Evolutionary conservation across 257 asterid species (phyloP).

Genomic region (Handroanthus guayacan): DNA sequence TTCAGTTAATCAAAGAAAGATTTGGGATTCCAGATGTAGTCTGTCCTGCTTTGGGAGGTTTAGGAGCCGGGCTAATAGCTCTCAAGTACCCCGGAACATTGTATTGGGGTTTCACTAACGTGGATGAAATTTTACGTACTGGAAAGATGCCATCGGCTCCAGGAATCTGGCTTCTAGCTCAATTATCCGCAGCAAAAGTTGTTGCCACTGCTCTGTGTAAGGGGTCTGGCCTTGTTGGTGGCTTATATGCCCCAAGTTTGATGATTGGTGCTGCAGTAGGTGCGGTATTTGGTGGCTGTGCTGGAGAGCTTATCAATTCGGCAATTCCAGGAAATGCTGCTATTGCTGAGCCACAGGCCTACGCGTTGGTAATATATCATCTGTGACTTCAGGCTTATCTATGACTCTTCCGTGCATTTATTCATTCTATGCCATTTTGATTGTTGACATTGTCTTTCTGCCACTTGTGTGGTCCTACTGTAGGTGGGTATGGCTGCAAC

Average conservation of each 20-base stretch:
- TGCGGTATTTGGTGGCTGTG: slow-evolving; percentile 95
- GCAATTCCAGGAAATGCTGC: slow-evolving; percentile 98
- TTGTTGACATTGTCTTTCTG: slow-evolving; percentile 26
- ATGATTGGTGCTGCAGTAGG: slow-evolving; percentile 99
- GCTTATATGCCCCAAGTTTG: slow-evolving; percentile 95
- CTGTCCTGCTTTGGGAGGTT: slow-evolving; percentile 96
- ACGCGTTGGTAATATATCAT: slow-evolving; percentile 74
- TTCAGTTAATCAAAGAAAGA: slow-evolving; percentile 70
- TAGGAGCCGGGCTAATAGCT: slow-evolving; percentile 99
- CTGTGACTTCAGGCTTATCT: slow-evolving; percentile 15
- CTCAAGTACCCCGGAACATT: slow-evolving; percentile 92
- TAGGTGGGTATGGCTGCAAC: slow-evolving; percentile 99
- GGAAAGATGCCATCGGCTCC: slow-evolving; percentile 99
- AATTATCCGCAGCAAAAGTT: slow-evolving; percentile 89
- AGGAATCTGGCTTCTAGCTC: slow-evolving; percentile 95
- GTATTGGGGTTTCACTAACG: slow-evolving; percentile 98
- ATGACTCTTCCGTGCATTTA: slow-evolving; percentile 16
- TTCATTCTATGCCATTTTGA: slow-evolving; percentile 18
- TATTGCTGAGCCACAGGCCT: slow-evolving; percentile 97
- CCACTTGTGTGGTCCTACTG: slow-evolving; percentile 36
- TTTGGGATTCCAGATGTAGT: slow-evolving; percentile 87
- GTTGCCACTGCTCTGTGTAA: slow-evolving; percentile 92
- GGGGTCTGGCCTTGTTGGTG: slow-evolving; percentile 98
- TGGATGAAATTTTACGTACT: slow-evolving; percentile 93
- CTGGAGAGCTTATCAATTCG: slow-evolving; percentile 87